Evolutionary conservation across 805 yeast species (phyloP), one percentile per base, ranked within the genome.

Genomic region (Starmerella ratchasimensis): DNA sequence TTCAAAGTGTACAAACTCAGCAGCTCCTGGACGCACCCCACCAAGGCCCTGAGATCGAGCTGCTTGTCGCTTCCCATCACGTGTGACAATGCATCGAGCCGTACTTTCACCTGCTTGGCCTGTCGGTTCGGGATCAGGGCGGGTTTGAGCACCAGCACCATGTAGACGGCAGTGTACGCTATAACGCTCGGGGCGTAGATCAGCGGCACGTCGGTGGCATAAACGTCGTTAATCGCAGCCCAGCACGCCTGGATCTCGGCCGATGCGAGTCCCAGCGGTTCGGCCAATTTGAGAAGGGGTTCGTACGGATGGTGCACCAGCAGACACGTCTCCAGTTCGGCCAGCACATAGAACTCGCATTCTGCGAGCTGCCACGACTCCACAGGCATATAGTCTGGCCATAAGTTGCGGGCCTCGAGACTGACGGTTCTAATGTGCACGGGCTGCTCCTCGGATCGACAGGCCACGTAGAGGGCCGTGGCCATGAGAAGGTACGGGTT

Each of bases 361-460:
- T 90, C 97, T 0, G 97, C 96, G 13, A 90, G 65, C 52, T 81
- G 82, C 21, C 94, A 78, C 14, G 84, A 72, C 55, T 88, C 97
- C 41, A 80, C 83, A 0, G 96, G 93, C 26, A 88, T 77, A 51
- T 76, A 82, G 52, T 86, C 95, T 0, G 97, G 96, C 97, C 97
- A 88, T 28, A 83, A 60, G 27, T 77, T 77, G 37, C 94, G 62
- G 2, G 96, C 90, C 54, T 88, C 97, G 15, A 75, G 67, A 17
- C 82, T 71, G 8, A 90, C 68, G 1, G 86, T 72, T 38, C 95
- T 62, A 8, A 90, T 83, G 54, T 90, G 96, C 52, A 80, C 93
- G 1, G 98, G 97, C 49, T 82, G 78, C 57, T 90, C 98, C 56
- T 90, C 97, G 24, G 84, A 79, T 55, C 90, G 88, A 61, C 95